These are phyloP conservation scores for Ehretia macrophylla DNA, from an alignment of 257 asterid genomes.

Conservation along the genomic window DNA sequence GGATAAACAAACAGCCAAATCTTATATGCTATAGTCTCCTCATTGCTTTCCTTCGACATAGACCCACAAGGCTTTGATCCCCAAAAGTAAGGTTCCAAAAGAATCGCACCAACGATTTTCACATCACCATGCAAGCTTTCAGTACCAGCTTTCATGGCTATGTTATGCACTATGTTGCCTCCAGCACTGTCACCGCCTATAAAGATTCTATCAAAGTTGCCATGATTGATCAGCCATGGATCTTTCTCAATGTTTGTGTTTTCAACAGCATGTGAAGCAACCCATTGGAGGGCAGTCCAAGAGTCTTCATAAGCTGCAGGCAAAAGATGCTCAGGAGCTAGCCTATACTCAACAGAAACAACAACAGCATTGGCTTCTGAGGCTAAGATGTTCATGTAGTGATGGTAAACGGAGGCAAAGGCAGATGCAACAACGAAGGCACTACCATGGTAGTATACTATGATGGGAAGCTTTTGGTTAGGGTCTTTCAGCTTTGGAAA, in stretches of 20 bases:
- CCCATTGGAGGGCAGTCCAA: constrained; percentile 27
- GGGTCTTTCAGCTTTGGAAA: constrained; percentile 13
- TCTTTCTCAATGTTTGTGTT: constrained; percentile 8
- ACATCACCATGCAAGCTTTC: constrained; percentile 14
- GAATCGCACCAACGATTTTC: constrained; percentile 18
- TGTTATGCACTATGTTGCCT: constrained; percentile 31
- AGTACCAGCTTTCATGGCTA: too few species aligned
- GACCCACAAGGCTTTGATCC: neutral
- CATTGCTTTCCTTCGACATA: neutral
- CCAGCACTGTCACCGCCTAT: constrained; percentile 31
- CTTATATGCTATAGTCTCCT: neutral
- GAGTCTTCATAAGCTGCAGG: constrained; percentile 23
- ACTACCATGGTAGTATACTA: constrained; percentile 28
- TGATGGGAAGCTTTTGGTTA: constrained; percentile 25
- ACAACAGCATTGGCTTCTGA: constrained; percentile 14
- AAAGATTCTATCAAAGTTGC: constrained; percentile 15
- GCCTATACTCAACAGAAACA: constrained; percentile 29
- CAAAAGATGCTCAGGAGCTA: constrained; percentile 29
- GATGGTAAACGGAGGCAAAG: constrained; percentile 21
- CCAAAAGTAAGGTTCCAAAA: constrained; percentile 15
- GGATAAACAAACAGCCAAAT: constrained; percentile 23
- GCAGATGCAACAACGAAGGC: constrained; percentile 29
- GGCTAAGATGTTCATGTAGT: constrained; percentile 12
- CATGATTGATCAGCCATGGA: constrained; percentile 21
- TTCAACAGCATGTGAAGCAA: constrained; percentile 8